Evolutionary conservation across 805 yeast species (phyloP), one percentile per base, ranked within the genome.

Genomic region (Maudiozyma serrabonitensis): DNA sequence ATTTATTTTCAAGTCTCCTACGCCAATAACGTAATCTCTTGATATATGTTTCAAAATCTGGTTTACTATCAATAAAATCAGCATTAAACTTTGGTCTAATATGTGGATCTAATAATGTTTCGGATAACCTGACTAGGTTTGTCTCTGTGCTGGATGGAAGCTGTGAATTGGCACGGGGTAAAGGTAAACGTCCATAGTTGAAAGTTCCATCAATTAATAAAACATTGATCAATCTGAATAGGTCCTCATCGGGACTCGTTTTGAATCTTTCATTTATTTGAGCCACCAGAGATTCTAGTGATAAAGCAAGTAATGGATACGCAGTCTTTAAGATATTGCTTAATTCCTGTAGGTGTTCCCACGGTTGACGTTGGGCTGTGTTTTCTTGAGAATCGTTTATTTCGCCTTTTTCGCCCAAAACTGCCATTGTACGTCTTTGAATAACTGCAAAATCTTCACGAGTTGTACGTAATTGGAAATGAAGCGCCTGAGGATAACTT

Each of bases 311-410:
- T 47, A 93, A 70, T 2, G 99, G 99, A 65, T 90, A 93, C 0
- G 98, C 96, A 0, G 99, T 95, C 64, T 93, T 93, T 64, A 95
- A 72, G 49, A 93, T 90, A 21, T 95, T 93, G 86, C 89, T 88
- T 50, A 93, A 84, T 60, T 91, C 98, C 49, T 81, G 84, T 41
- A 90, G 90, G 60, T 91, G 82, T 58, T 88, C 95, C 95, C 95
- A 88, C 11, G 98, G 95, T 66, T 87, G 91, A 50, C 80, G 78
- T n/a, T 64, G 64, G 4, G 65, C 68, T 47, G 49, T 47, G 19
- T 21, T 50, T 23, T 46, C 47, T 12, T 18, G 35, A 26, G 55
- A 45, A 11, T 59, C 47, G 12, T 51, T 25, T 6, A 50, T 44
- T 3, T 61, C 66, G 16, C 54, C 56, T 39, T 56, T 56, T 40